Conservation (phyloP, 2,329 filamentous ascomycete species). For the Fonsecaea pugnacius region DNA sequence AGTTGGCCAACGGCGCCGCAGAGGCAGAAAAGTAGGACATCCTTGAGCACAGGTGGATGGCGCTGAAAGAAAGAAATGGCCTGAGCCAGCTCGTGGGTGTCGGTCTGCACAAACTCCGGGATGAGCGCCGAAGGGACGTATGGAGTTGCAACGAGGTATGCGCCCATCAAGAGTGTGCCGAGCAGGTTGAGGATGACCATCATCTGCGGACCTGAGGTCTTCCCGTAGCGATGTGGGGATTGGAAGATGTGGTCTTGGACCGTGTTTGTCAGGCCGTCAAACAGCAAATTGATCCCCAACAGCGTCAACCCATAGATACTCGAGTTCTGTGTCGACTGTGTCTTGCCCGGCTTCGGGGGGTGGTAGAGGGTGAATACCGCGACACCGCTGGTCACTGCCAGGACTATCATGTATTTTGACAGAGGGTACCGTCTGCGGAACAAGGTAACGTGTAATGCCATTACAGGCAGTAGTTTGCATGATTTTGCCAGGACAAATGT, state of each 20-base stretch:
- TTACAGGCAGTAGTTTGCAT: constrained; percentile 97
- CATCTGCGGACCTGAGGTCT: constrained; percentile 94
- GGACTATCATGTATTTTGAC: constrained; percentile 95
- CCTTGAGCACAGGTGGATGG: constrained; percentile 80
- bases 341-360: constrained; percentile 61
- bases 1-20: constrained; percentile 94
- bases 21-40: constrained; percentile 85
- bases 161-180: constrained; percentile 73
- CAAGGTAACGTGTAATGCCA: constrained; percentile 91
- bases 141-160: constrained; percentile 78
- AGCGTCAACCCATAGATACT: constrained; percentile 76
- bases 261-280: constrained; percentile 94
- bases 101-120: constrained; percentile 64
- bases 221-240: constrained; percentile 65
- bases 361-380: constrained; percentile 92
- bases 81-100: constrained; percentile 75
- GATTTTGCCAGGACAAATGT: constrained; percentile 97
- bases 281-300: constrained; percentile 84
- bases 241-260: constrained; percentile 94
- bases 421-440: constrained; percentile 88
- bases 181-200: constrained; percentile 98
- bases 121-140: constrained; percentile 74
- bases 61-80: constrained; percentile 79
- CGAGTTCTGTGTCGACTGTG: constrained; percentile 51
- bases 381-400: constrained; percentile 87